Evolutionary conservation across 495 filamentous ascomycete genomes (phyloP).

Genomic region (Lepidopterella palustris): DNA sequence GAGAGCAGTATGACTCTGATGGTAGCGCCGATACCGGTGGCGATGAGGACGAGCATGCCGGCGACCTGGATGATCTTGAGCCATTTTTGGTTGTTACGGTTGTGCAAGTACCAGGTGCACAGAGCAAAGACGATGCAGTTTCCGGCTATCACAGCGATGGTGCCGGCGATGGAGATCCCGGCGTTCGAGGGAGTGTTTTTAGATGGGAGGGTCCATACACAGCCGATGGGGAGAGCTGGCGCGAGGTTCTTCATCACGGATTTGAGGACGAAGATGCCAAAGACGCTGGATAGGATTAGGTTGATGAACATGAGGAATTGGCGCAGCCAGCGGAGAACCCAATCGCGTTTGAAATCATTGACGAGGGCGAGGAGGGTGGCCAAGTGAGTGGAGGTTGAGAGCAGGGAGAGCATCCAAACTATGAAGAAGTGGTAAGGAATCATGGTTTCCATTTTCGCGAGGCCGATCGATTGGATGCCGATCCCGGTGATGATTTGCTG

Average conservation of each 20-base stretch:
- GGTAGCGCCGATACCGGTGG: slow-evolving; percentile 45
- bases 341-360: slow-evolving; percentile 54
- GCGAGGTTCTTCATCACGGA: slow-evolving; percentile 42
- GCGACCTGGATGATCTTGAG: slow-evolving; percentile 43
- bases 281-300: slow-evolving; percentile 44
- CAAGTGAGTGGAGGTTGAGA: slow-evolving; percentile 54
- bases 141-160: slow-evolving; percentile 47
- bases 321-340: slow-evolving; percentile 55
- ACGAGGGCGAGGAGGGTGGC: slow-evolving; percentile 50
- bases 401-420: slow-evolving; percentile 53
- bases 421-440: slow-evolving; percentile 57
- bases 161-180: slow-evolving; percentile 44
- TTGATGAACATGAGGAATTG: slow-evolving; percentile 55
- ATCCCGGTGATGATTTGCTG: slow-evolving; percentile 57
- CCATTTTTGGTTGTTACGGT: slow-evolving; percentile 38
- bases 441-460: slow-evolving; percentile 45
- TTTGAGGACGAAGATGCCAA: slow-evolving; percentile 46
- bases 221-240: slow-evolving; percentile 46
- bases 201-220: slow-evolving; percentile 42
- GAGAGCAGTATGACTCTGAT: slow-evolving; percentile 45
- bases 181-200: slow-evolving; percentile 28
- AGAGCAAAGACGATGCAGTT: slow-evolving; percentile 46
- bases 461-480: slow-evolving; percentile 50
- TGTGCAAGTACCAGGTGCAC: slow-evolving; percentile 52
- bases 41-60: slow-evolving; percentile 45